Base-by-base conservation (phyloP, 179 eudicot genomes). In the Amaranthus tricolor region DNA sequence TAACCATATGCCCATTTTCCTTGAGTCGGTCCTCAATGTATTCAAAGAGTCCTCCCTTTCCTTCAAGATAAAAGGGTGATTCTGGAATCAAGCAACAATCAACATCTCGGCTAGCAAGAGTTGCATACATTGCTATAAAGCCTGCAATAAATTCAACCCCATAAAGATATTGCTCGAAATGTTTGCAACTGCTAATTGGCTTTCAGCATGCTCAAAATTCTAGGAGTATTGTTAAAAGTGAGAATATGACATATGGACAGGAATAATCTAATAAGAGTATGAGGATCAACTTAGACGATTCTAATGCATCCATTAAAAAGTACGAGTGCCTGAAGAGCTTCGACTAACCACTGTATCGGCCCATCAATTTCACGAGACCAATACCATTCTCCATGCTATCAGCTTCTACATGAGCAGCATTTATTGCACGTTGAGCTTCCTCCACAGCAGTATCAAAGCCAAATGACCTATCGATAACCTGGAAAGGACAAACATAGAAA, bases 391-490 rank as follows among this genome's bases (percentile, higher is more conserved):
- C 89, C 80, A 80, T 79, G 76, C 89, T 86, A 73, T 79, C 89
- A 70, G 89, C 85, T 82, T 86, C 89, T 64, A 86, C 89, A 80
- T 86, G 89, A 65, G 89, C 89, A 58, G 87, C 87, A 82, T 86
- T 84, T 24, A 86, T 86, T 61, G 89, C 89, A 75, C 89, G 87
- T 70, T 86, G 89, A 62, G 89, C 87, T 77, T 86, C 89, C 78
- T 86, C 87, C 73, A 86, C 87, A 66, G 89, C 89, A 71, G 86
- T 84, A 73, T 86, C 89, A 77, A 86, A 86, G 66, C 89, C 89
- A 67, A 86, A 84, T 56, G 87, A 86, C 79, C 81, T 84, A 78
- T 86, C 89, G 72, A 84, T 84, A 57, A 84, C 85, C 89, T 86
- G 76, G 66, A 71, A 17, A 68, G 47, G 44, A 20, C 6, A 77